A percentile compares a stretch with the other conserved stretches of the same genome.
These are phyloP conservation scores for Plasmopara viticola DNA, from an alignment of 352 stramenopile species.

Conservation along the genomic window DNA sequence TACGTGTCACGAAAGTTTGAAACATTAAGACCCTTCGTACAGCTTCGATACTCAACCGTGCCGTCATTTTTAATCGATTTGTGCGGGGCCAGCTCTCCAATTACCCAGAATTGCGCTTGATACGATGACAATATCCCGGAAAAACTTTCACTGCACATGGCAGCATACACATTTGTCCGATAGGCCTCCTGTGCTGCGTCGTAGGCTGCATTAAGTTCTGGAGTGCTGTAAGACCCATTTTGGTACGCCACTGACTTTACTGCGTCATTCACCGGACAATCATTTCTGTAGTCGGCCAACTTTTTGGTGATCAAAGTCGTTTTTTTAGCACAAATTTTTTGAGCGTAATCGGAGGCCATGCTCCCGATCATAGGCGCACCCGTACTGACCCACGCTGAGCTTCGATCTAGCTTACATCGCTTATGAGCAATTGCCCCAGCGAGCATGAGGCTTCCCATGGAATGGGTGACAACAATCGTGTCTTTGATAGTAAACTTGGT, in stretches of 20 bases:
- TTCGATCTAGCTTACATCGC: conserved; percentile 13
- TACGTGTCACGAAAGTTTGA: conserved; percentile 10
- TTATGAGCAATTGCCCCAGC: conserved; percentile 17
- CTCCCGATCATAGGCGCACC: conserved; percentile 21
- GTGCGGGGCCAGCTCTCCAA: conserved; percentile 20
- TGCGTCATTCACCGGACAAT: conserved; percentile 10
- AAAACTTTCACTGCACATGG: conserved; percentile 29
- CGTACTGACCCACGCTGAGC: conserved; percentile 23
- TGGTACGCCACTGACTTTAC: conserved; percentile 24
- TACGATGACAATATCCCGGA: conserved; percentile 26
- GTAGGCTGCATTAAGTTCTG: conserved; percentile 11
- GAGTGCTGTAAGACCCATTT: conserved; percentile 10
- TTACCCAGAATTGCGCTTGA: conserved; percentile 13
- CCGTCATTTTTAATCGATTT: conserved; percentile 24
- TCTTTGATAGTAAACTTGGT: conserved; percentile 7
- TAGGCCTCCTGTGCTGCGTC: conserved; percentile 17
- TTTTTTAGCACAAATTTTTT: conserved; percentile 9
- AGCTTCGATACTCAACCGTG: conserved; percentile 31
- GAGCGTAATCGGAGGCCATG: conserved; percentile 16
- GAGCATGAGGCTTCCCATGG: conserved; percentile 20
- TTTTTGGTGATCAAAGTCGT: conserved; percentile 7
- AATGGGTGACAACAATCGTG: conserved; percentile 20
- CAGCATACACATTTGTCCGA: conserved; percentile 20
- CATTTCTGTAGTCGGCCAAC: conserved; percentile 7
- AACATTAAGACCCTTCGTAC: conserved; percentile 2